These are phyloP conservation scores for Umbellularia californica DNA, from an alignment of 164 flowering plant species.

Conservation along the genomic window DNA sequence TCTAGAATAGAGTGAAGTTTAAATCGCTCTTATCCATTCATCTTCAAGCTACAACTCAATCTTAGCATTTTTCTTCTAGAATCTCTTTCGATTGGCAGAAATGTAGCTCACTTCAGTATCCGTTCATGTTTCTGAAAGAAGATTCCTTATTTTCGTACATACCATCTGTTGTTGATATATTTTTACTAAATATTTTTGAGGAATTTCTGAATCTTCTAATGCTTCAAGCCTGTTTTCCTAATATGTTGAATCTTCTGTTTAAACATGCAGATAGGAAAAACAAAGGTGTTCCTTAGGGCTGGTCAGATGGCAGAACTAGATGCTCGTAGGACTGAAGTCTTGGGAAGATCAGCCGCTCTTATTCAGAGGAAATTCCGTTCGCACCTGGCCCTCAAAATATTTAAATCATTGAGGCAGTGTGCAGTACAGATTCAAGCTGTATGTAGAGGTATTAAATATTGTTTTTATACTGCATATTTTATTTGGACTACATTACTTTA, in stretches of 20 bases:
- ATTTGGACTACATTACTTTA: neutral
- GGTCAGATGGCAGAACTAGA: slow-evolving; percentile 98
- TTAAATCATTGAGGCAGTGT: slow-evolving; percentile 44
- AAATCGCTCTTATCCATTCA: too few species aligned
- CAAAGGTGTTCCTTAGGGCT: slow-evolving; percentile 92
- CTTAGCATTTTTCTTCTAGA: too few species aligned
- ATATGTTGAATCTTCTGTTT: neutral
- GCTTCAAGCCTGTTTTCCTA: too few species aligned
- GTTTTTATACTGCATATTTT: neutral
- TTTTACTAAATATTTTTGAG: neutral
- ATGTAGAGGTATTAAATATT: slow-evolving; percentile 64
- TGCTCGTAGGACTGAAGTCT: slow-evolving; percentile 73
- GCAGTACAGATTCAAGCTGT: slow-evolving; percentile 66
- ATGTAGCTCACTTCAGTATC: too few species aligned
- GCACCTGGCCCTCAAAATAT: slow-evolving; percentile 59
- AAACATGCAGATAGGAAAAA: slow-evolving; percentile 81
- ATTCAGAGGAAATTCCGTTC: slow-evolving; percentile 94
- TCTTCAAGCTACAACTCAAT: too few species aligned
- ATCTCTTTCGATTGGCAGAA: too few species aligned
- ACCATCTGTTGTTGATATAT: neutral
- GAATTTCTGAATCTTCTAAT: too few species aligned
- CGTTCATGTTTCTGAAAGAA: neutral
- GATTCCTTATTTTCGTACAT: neutral
- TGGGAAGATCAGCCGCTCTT: slow-evolving; percentile 84
- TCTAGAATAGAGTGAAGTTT: too few species aligned